Evolutionary conservation across 2,329 filamentous ascomycete species (phyloP), one percentile per base, ranked within the genome.

Genomic region (Cadophora sp.): DNA sequence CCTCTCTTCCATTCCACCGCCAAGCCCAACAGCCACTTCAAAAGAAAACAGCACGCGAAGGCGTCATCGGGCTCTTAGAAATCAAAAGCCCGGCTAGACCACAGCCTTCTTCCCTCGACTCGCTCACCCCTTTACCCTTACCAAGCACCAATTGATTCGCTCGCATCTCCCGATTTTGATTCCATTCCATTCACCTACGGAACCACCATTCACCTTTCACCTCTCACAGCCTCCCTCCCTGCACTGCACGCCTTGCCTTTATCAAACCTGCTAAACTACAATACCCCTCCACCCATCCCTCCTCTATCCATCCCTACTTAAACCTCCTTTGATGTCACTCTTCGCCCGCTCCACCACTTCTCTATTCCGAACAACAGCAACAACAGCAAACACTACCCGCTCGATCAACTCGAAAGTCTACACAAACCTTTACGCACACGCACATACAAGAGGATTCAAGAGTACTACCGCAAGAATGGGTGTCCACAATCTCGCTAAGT

Each of bases 401-500:
- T 27, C 59, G 20, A 16, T 47, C 27, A 30, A 30, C 27, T 30
- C 27, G 27, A 63, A 53, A 18, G 30, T 24, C 48, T 18, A 60
- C 47, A 14, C 51, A 51, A 65, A 45, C 50, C 56, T 47, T 43
- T 30, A 45, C 14, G 51, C 22, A 27, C 59, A 51, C 13, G 51
- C 30, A 18, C 62, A 59, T 18, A 22, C 66, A 8, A 68, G 71
- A 70, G 55, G 47, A 27, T 80, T 80, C 65, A 77, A 79, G 70
- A 81, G 78, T 47, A 78, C 82, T 45, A 66, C 77, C 18, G 75
- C 75, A 70, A 83, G 79, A 69, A 79, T 83, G 76, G 80, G 77
- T 71, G 83, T 85, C 65, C 80, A 82, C 72, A 77, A 82, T 65
- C 73, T 83, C 61, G 72, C 76, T 62, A 79, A 70, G 81, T 81